Evolutionary conservation across 2,329 filamentous ascomycete genomes (phyloP), one percentile per base, ranked within the genome.

Genomic region (Helotiales sp.): DNA sequence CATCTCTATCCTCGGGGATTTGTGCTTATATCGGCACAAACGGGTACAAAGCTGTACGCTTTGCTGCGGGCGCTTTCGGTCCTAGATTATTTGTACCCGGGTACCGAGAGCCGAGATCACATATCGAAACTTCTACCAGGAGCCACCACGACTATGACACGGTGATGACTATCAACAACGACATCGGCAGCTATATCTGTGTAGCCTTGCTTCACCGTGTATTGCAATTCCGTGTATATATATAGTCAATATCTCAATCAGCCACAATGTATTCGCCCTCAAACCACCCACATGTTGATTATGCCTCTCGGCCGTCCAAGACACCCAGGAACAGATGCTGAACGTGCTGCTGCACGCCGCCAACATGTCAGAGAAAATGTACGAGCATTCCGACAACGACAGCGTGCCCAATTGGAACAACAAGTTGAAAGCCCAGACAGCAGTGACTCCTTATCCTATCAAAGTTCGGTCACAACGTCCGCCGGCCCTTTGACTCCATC

Each of bases 331-430:
- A 57, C 59, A 24, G 56, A 61, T n/a, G 56, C 53, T 6, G 47
- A 61, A 31, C 53, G 59, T 30, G 54, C 54, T 34, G 57, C 57
- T 42, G 52, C 54, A 25, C 52, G 60, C 40, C 54, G 60, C 2
- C 54, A 57, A 50, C 54, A 59, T 54, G 54, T 62, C 47, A 54
- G 57, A 54, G 54, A 57, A n/a, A 59, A 62, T 47, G 60, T 62
- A 9, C 52, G 58, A 38, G 60, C 60, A 5, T 59, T 52, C 30
- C 58, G 60, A 12, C 55, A 54, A 49, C 51, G 60, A 12, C 46
- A 63, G 31, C 55, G 56, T 29, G 15, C 33, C 24, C 51, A 54
- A 19, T 54, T 46, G 27, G 50, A 49, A n/a, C 52, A 25, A 31
- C 33, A 54, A 51, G 6, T 25, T 3, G 25, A 31, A 29, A 34